Conservation (phyloP, 75 land plant genomes). For the Adiantum capillusveneris region DNA sequence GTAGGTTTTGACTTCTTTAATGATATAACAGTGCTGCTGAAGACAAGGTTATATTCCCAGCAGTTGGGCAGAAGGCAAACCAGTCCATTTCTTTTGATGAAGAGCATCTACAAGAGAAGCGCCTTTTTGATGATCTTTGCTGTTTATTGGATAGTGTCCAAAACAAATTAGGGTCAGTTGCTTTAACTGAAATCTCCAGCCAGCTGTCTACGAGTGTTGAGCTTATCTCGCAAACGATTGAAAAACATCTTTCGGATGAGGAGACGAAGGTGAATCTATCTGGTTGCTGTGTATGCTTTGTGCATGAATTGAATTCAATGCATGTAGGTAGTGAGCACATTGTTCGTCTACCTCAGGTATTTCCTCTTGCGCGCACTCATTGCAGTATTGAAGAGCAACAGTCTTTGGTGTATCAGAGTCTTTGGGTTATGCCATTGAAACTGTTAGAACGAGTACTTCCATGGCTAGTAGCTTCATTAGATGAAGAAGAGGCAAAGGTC, state of each 20-base stretch:
- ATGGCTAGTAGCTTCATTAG: constrained; percentile 52
- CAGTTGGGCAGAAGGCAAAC: constrained; percentile 17
- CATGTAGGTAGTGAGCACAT: too few species aligned
- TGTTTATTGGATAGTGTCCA: constrained; percentile 26
- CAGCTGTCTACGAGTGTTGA: constrained; percentile 61
- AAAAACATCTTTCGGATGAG: constrained; percentile 60
- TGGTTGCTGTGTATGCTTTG: too few species aligned
- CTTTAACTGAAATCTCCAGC: constrained; percentile 43
- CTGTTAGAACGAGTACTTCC: constrained; percentile 48
- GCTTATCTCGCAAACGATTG: constrained; percentile 51
- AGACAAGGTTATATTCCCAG: constrained; percentile 49
- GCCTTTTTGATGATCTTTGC: constrained; percentile 27
- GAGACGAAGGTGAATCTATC: constrained; percentile 53
- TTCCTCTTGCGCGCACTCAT: constrained; percentile 36
- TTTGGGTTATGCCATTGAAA: constrained; percentile 62
- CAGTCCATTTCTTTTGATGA: constrained; percentile 8
- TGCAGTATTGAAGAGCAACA: constrained; percentile 46
- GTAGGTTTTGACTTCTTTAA: too few species aligned
- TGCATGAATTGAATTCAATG: too few species aligned
- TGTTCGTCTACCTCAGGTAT: constrained; percentile 27
- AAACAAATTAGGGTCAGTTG: constrained; percentile 3
- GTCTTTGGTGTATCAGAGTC: constrained; percentile 40
- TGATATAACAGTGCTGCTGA: constrained; percentile 65
- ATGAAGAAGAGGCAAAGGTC: constrained; percentile 42
- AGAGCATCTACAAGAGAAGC: constrained; percentile 20